These are phyloP conservation scores for Citrus inodora DNA, from an alignment of 345 rosid species.

Conservation along the genomic window DNA sequence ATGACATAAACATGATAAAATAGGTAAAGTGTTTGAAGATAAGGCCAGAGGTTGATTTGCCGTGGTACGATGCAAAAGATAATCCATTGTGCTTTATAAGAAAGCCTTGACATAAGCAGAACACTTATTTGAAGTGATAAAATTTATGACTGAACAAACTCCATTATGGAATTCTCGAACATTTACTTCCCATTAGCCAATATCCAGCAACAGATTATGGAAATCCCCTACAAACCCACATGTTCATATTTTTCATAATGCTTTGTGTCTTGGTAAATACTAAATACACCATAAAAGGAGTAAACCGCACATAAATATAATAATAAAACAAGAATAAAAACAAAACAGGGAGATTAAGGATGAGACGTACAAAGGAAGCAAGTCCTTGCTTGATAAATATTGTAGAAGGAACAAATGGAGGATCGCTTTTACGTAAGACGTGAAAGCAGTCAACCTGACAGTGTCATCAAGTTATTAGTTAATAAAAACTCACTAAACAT, in stretches of 20 bases:
- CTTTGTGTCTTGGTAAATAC: not conserved
- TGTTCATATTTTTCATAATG: not conserved
- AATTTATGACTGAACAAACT: not conserved
- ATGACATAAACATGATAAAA: not conserved
- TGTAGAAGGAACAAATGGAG: conserved; percentile 77
- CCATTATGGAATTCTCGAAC: not conserved
- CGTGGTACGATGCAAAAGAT: not conserved
- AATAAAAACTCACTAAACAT: not conserved
- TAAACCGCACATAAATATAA: conserved; percentile 2
- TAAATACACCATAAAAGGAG: not conserved
- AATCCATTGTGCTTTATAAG: not conserved
- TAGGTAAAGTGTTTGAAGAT: not conserved
- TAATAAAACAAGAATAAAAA: conserved; percentile 7
- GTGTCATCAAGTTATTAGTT: conserved; percentile 3
- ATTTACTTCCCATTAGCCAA: not conserved
- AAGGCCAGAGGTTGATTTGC: not conserved
- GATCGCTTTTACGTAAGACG: conserved; percentile 93
- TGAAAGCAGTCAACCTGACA: conserved; percentile 97
- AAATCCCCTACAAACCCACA: not conserved
- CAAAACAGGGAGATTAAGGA: conserved; percentile 1
- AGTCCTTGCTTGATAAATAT: conserved; percentile 92
- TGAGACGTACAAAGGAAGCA: conserved; percentile 74
- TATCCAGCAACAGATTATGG: not conserved
- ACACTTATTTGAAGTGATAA: not conserved
- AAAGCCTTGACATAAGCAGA: not conserved